Base-by-base conservation (phyloP, 2,329 filamentous ascomycete species). In the Arthrobotrys pseudoclavata region DNA sequence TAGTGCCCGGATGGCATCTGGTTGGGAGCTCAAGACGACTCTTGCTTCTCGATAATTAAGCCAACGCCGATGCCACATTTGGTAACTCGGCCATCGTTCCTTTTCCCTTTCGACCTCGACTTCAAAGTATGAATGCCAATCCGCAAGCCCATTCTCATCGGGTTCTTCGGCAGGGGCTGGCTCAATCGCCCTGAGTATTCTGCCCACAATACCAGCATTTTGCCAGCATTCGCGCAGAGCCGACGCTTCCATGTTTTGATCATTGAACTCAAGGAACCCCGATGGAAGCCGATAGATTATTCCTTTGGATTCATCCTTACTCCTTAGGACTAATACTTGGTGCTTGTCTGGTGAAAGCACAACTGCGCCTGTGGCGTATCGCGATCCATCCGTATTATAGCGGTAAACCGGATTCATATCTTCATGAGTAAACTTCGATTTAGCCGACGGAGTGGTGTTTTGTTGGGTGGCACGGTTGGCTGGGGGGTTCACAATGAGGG, bases 211-310 rank as follows among this genome's bases (percentile, higher is more conserved):
- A 10, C 75, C 75, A 4, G 75, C 75, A 29, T 79, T 79, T 31
- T 79, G 75, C 75, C 75, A 79, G 40, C 69, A 72, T 47, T 79
- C 75, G 6, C 75, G 62, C 15, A 79, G 63, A 18, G 75, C 68
- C 3, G 75, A 72, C n/a, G 75, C 75, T 60, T 79, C 75, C 74
- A 79, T 74, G n/a, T 74, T 79, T 31, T 79, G 75, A 31, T 79
- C 75, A 22, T 79, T 79, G 29, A 63, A 60, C 18, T 79, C 69
- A 9, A 72, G 52, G n/a, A 79, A 74, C 4, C 75, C 69, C 0
- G 75, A 71, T 22, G 75, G 75, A 18, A 79, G 69, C 15, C 69
- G 69, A n/a, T 79, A 79, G 3, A 52, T 3, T 15, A 74, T 57
- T 13, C 52, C 66, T 26, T 66, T 74, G 13, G 69, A 48, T 50